A percentile compares a stretch with the other conserved stretches of the same genome.
Evolutionary conservation across 2,329 filamentous ascomycete genomes (phyloP).

Genomic region (Monosporascus sp.): DNA sequence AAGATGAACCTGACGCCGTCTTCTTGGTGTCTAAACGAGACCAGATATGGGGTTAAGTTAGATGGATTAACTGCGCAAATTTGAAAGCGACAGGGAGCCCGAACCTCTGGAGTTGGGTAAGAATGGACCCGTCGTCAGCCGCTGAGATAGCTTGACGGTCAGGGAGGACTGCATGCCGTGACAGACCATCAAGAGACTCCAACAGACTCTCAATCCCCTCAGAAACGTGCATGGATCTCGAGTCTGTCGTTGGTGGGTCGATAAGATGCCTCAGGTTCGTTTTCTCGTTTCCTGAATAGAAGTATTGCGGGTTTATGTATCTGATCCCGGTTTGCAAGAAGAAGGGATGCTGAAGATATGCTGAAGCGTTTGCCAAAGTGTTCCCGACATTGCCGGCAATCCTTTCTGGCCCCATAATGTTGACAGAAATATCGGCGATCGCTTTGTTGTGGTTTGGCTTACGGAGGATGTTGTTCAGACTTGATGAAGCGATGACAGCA

Average conservation of each 20-base stretch:
- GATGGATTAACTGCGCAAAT: background rate
- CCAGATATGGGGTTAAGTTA: background rate
- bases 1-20: constrained; percentile 2
- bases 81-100: background rate
- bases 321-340: background rate
- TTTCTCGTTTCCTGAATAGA: background rate
- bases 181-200: background rate
- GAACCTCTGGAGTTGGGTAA: background rate
- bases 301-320: constrained; percentile 11
- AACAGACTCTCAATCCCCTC: background rate
- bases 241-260: background rate
- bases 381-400: background rate
- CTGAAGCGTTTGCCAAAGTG: background rate
- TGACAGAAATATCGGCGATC: background rate
- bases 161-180: background rate
- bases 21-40: background rate
- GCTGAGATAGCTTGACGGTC: background rate
- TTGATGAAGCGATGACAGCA: too few relatives aligned
- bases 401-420: background rate
- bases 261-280: constrained; percentile 8
- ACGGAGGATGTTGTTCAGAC: too few relatives aligned
- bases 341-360: constrained; percentile 8
- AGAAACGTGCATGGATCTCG: background rate
- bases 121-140: background rate
- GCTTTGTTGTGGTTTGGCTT: background rate